Evolutionary conservation across 768 basidiomycete genomes (phyloP), one percentile per base, ranked within the genome.

Genomic region (Naganishia onofrii): DNA sequence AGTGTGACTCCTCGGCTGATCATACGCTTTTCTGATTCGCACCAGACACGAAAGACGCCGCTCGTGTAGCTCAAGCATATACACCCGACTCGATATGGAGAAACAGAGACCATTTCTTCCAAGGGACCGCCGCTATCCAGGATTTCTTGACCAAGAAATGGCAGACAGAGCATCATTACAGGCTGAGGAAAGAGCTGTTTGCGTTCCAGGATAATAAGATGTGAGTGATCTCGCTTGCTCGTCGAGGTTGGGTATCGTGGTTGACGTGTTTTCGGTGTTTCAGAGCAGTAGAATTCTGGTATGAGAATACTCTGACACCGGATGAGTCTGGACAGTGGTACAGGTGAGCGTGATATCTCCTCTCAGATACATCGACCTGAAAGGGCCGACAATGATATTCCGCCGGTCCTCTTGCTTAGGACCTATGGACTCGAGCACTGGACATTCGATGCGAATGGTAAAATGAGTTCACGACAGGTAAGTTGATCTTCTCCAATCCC

Each of bases 71-170:
- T 0, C 79, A 82, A 0, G 86, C 84, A 0, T 87, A 87, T 77
- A 86, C 86, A 0, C 79, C 82, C 34, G 84, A 86, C 74, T 84
- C 83, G 5, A 78, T 84, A 74, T 87, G 86, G 87, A 80, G 87
- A 28, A 88, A 88, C 78, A 81, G 87, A 38, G 84, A 84, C 75
- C 68, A 77, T 21, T 88, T 88, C 76, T 73, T 85, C 70, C 68
- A 71, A 38, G 86, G 86, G 0, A 80, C 81, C 29, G 81, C 79
- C 6, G 82, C 83, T 58, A 83, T 87, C 58, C 81, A 83, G 68
- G 70, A 75, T 54, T 86, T 87, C 79, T 74, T 87, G 51, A 81
- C 77, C 21, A 77, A 80, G 69, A 88, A 87, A 73, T 88, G 86
- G 86, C 74, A 77, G 48, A 83, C 80, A 68, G 86, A 88, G 77